phyloP scores from a whole-genome alignment of 1,284 basidiomycete species.

The Boletus semigastroideus region DNA sequence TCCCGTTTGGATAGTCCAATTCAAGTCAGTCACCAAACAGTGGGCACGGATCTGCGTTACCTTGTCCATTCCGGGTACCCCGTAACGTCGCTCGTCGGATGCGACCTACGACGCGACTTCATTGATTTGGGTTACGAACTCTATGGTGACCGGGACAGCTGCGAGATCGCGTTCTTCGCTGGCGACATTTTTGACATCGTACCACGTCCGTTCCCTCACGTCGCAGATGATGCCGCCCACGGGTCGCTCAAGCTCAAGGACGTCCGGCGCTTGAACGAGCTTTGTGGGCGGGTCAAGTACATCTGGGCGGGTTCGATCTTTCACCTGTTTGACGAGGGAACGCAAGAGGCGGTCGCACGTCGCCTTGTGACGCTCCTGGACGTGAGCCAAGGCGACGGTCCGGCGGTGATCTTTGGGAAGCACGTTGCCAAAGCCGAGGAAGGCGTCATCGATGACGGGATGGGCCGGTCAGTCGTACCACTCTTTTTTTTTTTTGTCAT shows the following conservation, averaged over 20 bases:
- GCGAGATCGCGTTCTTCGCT: slow-evolving; percentile 33
- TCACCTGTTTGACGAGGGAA: slow-evolving; percentile 38
- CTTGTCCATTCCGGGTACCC: slow-evolving; percentile 36
- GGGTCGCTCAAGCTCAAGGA: too few species aligned
- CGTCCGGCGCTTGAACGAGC: slow-evolving; percentile 11
- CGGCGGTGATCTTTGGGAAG: too few species aligned
- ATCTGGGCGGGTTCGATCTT: slow-evolving; percentile 37
- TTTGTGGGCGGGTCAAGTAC: slow-evolving; percentile 24
- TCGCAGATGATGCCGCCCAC: not conserved
- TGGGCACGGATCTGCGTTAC: slow-evolving; percentile 39
- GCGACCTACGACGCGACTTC: slow-evolving; percentile 36
- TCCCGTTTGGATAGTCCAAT: not conserved
- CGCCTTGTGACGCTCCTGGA: slow-evolving; percentile 31
- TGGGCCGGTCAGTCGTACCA: not conserved
- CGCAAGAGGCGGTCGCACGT: slow-evolving; percentile 34
- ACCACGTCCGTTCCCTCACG: not conserved
- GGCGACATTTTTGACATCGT: slow-evolving; percentile 33
- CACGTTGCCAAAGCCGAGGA: not conserved
- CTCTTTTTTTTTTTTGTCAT: not conserved
- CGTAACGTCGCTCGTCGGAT: slow-evolving; percentile 28
- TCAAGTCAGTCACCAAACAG: not conserved
- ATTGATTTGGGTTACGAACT: slow-evolving; percentile 34
- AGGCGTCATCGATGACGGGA: not conserved
- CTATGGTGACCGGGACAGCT: slow-evolving; percentile 21
- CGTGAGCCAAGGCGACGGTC: not conserved